Evolutionary conservation across 2,329 filamentous ascomycete species (phyloP), one percentile per base, ranked within the genome.

Genomic region (Plenodomus tracheiphilus): DNA sequence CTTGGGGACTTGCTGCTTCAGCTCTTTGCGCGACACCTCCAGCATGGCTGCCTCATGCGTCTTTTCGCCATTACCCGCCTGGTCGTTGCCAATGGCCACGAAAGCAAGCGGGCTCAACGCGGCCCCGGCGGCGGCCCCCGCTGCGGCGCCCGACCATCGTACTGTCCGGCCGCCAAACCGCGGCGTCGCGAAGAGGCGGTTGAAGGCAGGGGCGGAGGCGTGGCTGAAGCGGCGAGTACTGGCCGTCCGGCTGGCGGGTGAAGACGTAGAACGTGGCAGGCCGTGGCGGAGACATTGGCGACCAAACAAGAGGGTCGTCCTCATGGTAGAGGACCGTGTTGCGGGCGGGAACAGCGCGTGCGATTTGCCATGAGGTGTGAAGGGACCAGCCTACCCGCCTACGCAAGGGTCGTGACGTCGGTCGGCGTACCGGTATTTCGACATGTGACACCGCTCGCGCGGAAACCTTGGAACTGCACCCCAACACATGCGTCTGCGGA

Each of bases 21-120:
- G 83, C 75, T 97, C 93, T 46, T 85, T 77, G 36, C 89, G 79
- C 32, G 92, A 97, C 2, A 81, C 84, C 69, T 91, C 84, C 13
- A 97, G 81, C 93, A 97, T 97, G 57, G 90, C 87, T 72, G 82
- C 82, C 74, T 97, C 92, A 20, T 84, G 83, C 2, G 92, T 96
- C 65, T 87, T 79, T 20, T 77, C 72, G 18, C 75, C 69, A 45
- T 71, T 71, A 38, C 72, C 68, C 11, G 67, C 69, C 21, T 79
- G 73, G 38, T 81, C 74, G 53, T 83, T 77, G 41, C 79, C 78
- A 37, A 86, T 73, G 46, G 81, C 75, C 34, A 87, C 78, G 54
- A 86, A 85, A 1, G 80, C 82, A 4, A 77, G 79, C 0, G 84
- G 82, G 19, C 77, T 81, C 42, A 86, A 70, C 6, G 54, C 40